These are phyloP conservation scores for Mortierella sp. DNA, from an alignment of 371 early-diverging fungal species.

Conservation along the genomic window DNA sequence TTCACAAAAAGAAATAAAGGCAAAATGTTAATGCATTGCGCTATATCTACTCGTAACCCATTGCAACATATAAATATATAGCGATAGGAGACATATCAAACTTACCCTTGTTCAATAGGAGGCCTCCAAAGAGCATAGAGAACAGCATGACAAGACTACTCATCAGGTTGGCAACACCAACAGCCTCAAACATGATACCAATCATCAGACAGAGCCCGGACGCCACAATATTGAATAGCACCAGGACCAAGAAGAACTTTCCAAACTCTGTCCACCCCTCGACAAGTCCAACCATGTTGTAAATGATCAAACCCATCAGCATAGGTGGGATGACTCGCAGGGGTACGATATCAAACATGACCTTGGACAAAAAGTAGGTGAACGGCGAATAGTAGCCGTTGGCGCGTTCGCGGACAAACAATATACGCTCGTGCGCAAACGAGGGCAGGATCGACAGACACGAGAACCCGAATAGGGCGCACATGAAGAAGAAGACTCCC, in stretches of 20 bases:
- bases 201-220: constrained; percentile 88
- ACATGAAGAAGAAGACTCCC: constrained; percentile 92
- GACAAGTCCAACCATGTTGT: constrained; percentile 92
- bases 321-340: constrained; percentile 89
- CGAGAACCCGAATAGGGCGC: constrained; percentile 87
- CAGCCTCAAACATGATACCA: constrained; percentile 82
- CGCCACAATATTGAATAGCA: constrained; percentile 89
- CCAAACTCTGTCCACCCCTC: constrained; percentile 77
- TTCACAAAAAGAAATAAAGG: constrained; percentile 14
- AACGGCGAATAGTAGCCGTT: constrained; percentile 89
- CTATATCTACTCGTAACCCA: too few species aligned
- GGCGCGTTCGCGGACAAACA: constrained; percentile 90
- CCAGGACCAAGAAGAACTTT: constrained; percentile 86
- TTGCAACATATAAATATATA: too few species aligned
- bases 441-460: constrained; percentile 85
- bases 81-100: too few species aligned
- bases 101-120: constrained; percentile 84
- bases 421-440: constrained; percentile 81
- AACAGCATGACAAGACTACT: constrained; percentile 90
- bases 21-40: not conserved
- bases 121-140: constrained; percentile 93
- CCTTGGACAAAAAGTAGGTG: constrained; percentile 84
- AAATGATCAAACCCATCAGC: constrained; percentile 86
- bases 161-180: constrained; percentile 88
- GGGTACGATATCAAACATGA: constrained; percentile 87